Percentiles rank a stretch among this genome's conserved stretches.
Evolutionary conservation across 768 basidiomycete genomes (phyloP).

Genomic region (Macrocybe gigantea): DNA sequence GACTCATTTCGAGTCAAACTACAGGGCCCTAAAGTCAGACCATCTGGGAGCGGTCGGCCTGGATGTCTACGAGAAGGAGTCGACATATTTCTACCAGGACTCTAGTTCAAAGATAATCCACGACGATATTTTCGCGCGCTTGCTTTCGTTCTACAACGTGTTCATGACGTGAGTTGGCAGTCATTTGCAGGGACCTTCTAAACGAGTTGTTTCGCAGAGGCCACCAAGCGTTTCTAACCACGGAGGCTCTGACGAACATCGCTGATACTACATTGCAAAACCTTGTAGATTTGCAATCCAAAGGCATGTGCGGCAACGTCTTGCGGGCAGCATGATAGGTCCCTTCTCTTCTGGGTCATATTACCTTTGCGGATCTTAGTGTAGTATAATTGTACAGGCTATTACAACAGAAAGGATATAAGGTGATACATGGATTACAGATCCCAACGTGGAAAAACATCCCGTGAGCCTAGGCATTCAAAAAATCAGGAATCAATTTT

Average conservation of each 20-base stretch:
- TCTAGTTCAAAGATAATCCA: conserved; percentile 37
- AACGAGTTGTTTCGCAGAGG: conserved; percentile 19
- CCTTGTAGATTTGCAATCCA: conserved; percentile 24
- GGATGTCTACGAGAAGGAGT: conserved; percentile 37
- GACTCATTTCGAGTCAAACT: neutral
- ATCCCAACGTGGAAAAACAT: neutral
- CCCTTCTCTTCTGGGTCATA: too few species aligned
- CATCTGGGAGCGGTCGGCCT: conserved; percentile 37
- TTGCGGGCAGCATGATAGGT: too few species aligned
- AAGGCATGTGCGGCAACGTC: conserved; percentile 24
- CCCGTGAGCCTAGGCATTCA: neutral
- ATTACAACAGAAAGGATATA: neutral
- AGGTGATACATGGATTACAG: neutral
- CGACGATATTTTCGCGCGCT: conserved; percentile 38
- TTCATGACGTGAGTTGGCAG: conserved; percentile 30
- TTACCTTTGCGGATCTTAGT: too few species aligned
- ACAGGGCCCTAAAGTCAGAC: conserved; percentile 30
- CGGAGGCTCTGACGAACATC: conserved; percentile 33
- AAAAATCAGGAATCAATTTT: conserved; percentile 42
- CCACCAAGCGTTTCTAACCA: conserved; percentile 37
- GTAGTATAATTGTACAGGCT: too few species aligned
- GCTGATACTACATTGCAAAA: conserved; percentile 33
- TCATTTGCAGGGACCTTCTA: neutral
- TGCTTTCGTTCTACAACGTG: conserved; percentile 41
- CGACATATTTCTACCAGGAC: conserved; percentile 36